Evolutionary conservation across 2,329 filamentous ascomycete species (phyloP).

Genomic region (Akanthomyces muscarius): DNA sequence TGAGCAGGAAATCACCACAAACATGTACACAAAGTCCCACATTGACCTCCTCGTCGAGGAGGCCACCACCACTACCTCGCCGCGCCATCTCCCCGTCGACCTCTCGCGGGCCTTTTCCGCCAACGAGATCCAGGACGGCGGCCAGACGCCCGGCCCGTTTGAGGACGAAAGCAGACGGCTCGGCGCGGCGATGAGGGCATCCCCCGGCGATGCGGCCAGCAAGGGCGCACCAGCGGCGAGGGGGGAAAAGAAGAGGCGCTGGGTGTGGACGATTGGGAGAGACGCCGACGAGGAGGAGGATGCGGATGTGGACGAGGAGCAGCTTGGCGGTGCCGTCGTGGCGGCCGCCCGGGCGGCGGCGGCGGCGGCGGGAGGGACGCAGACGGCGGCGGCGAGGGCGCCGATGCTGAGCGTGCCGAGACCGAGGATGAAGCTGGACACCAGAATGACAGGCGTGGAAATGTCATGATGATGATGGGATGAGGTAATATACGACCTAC

Average conservation of each 20-base stretch:
- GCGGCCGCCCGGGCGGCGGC: conserved; percentile 26
- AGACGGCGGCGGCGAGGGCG: background rate
- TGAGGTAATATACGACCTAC: background rate
- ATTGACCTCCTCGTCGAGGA: conserved; percentile 60
- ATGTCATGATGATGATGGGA: background rate
- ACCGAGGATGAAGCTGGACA: conserved; percentile 1
- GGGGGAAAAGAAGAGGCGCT: conserved; percentile 56
- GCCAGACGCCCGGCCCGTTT: conserved; percentile 59
- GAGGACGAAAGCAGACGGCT: conserved; percentile 59
- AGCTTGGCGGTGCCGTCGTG: conserved; percentile 39
- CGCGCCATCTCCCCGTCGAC: conserved; percentile 43
- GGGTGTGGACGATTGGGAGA: conserved; percentile 63
- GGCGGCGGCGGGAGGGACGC: background rate
- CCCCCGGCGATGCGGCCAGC: conserved; percentile 35
- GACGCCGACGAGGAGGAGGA: conserved; percentile 41
- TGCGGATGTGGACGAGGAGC: conserved; percentile 36
- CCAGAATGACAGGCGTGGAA: background rate
- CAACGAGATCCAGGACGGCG: conserved; percentile 56
- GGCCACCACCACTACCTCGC: conserved; percentile 34
- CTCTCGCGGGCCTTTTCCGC: conserved; percentile 47
- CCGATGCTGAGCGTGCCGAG: background rate
- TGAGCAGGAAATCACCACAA: conserved; percentile 60
- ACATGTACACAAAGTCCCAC: conserved; percentile 59
- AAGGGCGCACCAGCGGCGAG: background rate
- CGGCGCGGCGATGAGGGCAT: conserved; percentile 41